Conservation (phyloP, 805 yeast species). For the Isabelozyma gotoi region DNA sequence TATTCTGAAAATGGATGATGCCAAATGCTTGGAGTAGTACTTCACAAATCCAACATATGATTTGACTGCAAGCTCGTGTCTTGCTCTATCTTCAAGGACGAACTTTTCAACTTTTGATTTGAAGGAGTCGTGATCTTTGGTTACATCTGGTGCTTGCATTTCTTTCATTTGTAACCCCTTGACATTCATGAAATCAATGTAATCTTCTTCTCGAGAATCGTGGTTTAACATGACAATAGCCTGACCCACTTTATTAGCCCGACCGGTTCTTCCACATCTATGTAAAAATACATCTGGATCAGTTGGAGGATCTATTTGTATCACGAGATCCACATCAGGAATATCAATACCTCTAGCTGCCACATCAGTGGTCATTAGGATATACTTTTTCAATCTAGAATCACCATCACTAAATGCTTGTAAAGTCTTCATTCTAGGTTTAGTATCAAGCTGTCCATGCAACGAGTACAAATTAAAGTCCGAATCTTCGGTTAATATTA, state of each 20-base stretch:
- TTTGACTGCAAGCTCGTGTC: constrained; percentile 78
- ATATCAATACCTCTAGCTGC: constrained; percentile 97
- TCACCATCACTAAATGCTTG: constrained; percentile 54
- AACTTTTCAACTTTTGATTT: constrained; percentile 40
- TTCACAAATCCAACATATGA: constrained; percentile 82
- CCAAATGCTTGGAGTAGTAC: constrained; percentile 84
- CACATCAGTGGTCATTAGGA: constrained; percentile 92
- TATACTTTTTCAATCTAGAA: constrained; percentile 42
- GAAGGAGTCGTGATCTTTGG: constrained; percentile 24
- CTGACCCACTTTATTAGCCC: constrained; percentile 82
- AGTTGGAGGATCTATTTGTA: constrained; percentile 94
- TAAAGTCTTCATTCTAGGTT: constrained; percentile 73
- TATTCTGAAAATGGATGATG: constrained; percentile 82
- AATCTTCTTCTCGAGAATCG: constrained; percentile 78
- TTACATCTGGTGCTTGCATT: constrained; percentile 23
- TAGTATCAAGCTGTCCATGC: constrained; percentile 89
- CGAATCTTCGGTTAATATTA: constrained; percentile 26
- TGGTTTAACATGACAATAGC: constrained; percentile 72
- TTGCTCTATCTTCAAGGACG: constrained; percentile 70
- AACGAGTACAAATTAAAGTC: constrained; percentile 60
- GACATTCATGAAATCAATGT: constrained; percentile 75
- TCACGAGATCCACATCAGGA: constrained; percentile 88
- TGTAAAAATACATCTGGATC: constrained; percentile 91
- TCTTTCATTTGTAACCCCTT: constrained; percentile 54
- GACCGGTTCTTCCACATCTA: constrained; percentile 92